A percentile compares a stretch with the other conserved stretches of the same genome.
Evolutionary conservation across 1,284 basidiomycete genomes (phyloP).

Genomic region (Sanghuangporus sanghuang): DNA sequence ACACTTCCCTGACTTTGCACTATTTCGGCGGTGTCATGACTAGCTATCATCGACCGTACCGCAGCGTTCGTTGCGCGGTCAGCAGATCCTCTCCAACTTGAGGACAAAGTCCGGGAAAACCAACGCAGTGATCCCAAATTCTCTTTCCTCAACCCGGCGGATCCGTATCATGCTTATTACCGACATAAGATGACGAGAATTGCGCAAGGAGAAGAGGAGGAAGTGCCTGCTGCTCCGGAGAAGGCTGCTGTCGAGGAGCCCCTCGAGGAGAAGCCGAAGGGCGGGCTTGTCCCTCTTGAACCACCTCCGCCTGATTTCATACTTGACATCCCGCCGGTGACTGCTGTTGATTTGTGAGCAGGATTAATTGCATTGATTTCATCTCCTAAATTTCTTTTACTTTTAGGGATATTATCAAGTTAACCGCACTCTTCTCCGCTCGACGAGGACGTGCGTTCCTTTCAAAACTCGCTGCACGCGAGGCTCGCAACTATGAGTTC

Average conservation of each 20-base stretch:
- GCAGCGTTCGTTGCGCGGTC: constrained; percentile 91
- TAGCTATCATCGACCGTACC: constrained; percentile 94
- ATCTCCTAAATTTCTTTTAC: not conserved
- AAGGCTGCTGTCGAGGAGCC: constrained; percentile 33
- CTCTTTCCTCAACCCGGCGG: constrained; percentile 90
- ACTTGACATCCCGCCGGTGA: constrained; percentile 86
- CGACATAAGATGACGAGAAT: constrained; percentile 81
- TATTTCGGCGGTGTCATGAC: not conserved
- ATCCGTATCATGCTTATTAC: constrained; percentile 98
- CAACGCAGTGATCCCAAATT: constrained; percentile 95
- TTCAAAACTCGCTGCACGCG: constrained; percentile 77
- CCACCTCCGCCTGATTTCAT: constrained; percentile 84
- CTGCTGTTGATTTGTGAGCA: constrained; percentile 84
- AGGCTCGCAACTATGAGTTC: constrained; percentile 96
- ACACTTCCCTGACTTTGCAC: not conserved
- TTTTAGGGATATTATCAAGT: constrained; percentile 79
- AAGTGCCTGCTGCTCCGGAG: constrained; percentile 35
- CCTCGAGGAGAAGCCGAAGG: constrained; percentile 31
- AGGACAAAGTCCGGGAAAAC: constrained; percentile 92
- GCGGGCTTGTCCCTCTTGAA: constrained; percentile 41
- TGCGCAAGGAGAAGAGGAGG: constrained; percentile 66
- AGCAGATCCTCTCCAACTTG: constrained; percentile 83
- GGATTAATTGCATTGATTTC: not conserved
- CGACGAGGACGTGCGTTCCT: constrained; percentile 88
- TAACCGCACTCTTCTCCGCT: constrained; percentile 95